These are phyloP conservation scores for Plenodomus biglobosus DNA, from an alignment of 2,329 filamentous ascomycete species.

Conservation along the genomic window DNA sequence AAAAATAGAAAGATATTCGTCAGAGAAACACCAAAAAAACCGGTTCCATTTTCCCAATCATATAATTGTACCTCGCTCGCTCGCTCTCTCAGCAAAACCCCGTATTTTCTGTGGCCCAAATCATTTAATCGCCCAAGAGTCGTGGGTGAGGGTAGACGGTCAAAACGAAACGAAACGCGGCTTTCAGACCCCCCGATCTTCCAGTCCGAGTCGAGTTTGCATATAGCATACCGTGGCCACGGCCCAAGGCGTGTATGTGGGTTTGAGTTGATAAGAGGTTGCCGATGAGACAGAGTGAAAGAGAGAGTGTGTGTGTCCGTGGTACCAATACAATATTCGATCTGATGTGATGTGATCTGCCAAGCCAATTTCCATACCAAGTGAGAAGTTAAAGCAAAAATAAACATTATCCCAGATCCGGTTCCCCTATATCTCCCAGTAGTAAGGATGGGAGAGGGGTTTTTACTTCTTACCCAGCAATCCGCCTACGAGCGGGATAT, in stretches of 20 bases:
- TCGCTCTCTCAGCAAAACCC: no score
- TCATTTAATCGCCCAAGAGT: no score
- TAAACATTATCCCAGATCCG: conserved; percentile 16
- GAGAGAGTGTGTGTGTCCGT: not conserved
- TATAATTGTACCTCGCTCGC: no score
- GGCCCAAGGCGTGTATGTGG: not conserved
- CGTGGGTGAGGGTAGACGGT: not conserved
- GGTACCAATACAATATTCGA: not conserved
- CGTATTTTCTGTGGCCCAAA: no score
- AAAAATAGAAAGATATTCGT: no score
- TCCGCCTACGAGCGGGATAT: conserved; percentile 52
- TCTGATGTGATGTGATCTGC: not conserved
- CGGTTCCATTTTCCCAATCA: no score
- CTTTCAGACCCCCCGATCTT: conserved; percentile 41
- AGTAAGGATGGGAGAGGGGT: not conserved
- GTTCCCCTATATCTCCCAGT: not conserved
- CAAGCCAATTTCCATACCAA: not conserved
- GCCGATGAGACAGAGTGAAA: not conserved
- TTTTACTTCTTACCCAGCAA: conserved; percentile 48
- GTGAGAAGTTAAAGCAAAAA: no score
- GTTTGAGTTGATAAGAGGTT: not conserved
- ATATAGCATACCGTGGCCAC: no score
- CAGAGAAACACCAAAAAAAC: no score
- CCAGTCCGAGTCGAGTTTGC: conserved; percentile 13
- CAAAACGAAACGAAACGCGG: no score